These are phyloP conservation scores for Auricularia auricula-judae DNA, from an alignment of 768 basidiomycete species.

Conservation along the genomic window DNA sequence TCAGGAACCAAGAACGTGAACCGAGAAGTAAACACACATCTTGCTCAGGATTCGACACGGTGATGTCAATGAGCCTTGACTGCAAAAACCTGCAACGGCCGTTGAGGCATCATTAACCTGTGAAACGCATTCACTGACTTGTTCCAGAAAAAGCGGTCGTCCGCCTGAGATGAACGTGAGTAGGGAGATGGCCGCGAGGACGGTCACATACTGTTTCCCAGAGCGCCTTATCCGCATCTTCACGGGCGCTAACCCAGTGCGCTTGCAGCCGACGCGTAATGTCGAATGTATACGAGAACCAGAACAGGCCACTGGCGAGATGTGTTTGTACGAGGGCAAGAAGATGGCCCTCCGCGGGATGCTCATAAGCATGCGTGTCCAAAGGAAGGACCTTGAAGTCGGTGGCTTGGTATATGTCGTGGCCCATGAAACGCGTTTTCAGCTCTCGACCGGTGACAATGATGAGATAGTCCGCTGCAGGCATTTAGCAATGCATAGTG, in stretches of 20 bases:
- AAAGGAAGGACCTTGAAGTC: constrained; percentile 89
- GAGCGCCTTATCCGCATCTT: constrained; percentile 42
- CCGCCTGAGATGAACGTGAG: constrained; percentile 39
- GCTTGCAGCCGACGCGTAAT: constrained; percentile 78
- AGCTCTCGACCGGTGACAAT: constrained; percentile 76
- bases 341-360: constrained; percentile 81
- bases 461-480: constrained; percentile 83
- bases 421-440: constrained; percentile 66
- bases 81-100: constrained; percentile 35
- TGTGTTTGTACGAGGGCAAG: constrained; percentile 81
- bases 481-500: not conserved
- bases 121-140: constrained; percentile 30
- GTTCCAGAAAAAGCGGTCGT: constrained; percentile 99
- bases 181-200: not conserved
- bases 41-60: constrained; percentile 38
- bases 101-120: not conserved
- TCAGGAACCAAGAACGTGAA: constrained; percentile 8
- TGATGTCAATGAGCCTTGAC: constrained; percentile 47
- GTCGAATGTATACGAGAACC: constrained; percentile 88
- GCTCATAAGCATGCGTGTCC: constrained; percentile 56
- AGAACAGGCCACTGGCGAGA: constrained; percentile 64
- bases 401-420: constrained; percentile 81
- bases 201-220: constrained; percentile 64
- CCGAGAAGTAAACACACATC: constrained; percentile 41
- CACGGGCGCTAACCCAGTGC: constrained; percentile 53